phyloP scores from a whole-genome alignment of 1,139 yeast genomes.

The Kodamaea fungicola region DNA sequence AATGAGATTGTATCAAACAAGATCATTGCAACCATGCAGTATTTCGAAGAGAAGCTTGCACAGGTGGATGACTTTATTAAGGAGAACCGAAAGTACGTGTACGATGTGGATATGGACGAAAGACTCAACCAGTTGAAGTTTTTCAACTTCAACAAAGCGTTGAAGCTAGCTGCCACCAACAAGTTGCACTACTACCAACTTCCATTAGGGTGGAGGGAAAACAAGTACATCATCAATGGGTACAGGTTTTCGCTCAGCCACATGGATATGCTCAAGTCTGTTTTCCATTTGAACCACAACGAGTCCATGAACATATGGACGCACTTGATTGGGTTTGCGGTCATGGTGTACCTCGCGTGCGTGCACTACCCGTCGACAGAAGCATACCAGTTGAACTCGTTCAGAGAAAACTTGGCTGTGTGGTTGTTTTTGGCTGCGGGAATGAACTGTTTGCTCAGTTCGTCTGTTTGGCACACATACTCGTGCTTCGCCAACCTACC shows the following conservation, averaged over 20 bases:
- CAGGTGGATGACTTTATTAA: constrained; percentile 49
- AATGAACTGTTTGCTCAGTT: constrained; percentile 69
- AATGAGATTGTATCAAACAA: constrained; percentile 37
- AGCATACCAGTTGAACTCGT: constrained; percentile 37
- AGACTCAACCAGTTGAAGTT: constrained; percentile 29
- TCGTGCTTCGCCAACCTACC: constrained; percentile 68
- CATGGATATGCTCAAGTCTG: constrained; percentile 51
- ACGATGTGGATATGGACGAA: constrained; percentile 17
- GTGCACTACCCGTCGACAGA: constrained; percentile 59
- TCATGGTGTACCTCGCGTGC: constrained; percentile 54
- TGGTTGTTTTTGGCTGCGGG: constrained; percentile 70
- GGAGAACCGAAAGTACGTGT: constrained; percentile 17
- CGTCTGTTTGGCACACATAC: constrained; percentile 91
- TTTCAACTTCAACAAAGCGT: constrained; percentile 61
- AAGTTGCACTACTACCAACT: constrained; percentile 80
- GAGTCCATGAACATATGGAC: constrained; percentile 95
- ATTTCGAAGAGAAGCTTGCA: constrained; percentile 52
- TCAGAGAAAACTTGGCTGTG: constrained; percentile 52
- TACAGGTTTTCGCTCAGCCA: constrained; percentile 79
- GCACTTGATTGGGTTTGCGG: constrained; percentile 67
- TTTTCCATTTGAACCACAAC: constrained; percentile 66
- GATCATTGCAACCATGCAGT: constrained; percentile 51
- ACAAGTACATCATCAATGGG: constrained; percentile 78
- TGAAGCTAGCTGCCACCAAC: constrained; percentile 46
- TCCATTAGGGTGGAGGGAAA: constrained; percentile 92